Evolutionary conservation across 192 early-diverging fungal genomes (phyloP).

Genomic region (Dimargaris xerosporica): DNA sequence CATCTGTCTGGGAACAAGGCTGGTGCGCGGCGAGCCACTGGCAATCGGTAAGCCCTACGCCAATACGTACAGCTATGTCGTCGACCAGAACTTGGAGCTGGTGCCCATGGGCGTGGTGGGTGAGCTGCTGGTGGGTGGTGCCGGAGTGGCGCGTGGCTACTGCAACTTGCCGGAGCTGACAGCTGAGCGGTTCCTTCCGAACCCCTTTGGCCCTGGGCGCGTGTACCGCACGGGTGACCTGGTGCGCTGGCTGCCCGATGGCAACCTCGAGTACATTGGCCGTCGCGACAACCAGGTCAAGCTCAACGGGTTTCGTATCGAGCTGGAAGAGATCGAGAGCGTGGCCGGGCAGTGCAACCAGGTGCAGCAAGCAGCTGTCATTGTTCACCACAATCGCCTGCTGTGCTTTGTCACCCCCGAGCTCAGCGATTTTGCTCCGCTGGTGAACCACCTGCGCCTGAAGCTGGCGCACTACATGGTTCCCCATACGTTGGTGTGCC

Average conservation of each 20-base stretch:
- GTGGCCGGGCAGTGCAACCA: constrained; percentile 8
- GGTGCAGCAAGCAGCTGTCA: constrained; percentile 16
- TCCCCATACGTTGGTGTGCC: neutral
- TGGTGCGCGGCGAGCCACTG: neutral
- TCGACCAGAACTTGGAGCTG: constrained; percentile 13
- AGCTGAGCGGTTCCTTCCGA: constrained; percentile 16
- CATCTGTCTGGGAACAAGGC: neutral
- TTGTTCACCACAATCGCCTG: constrained; percentile 13
- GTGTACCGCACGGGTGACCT: constrained; percentile 27
- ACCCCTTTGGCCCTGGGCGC: constrained; percentile 17
- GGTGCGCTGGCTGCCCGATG: constrained; percentile 17
- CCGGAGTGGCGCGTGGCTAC: constrained; percentile 21
- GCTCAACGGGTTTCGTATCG: constrained; percentile 22
- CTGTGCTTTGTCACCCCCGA: constrained; percentile 6
- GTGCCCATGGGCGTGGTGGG: constrained; percentile 21
- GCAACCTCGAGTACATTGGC: constrained; percentile 19
- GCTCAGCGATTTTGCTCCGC: neutral
- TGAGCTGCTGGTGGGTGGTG: constrained; percentile 19
- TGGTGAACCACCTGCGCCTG: neutral
- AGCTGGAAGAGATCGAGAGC: constrained; percentile 20
- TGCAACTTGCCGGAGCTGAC: constrained; percentile 21
- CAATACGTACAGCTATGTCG: constrained; percentile 16
- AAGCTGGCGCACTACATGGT: constrained; percentile 7
- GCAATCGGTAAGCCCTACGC: constrained; percentile 18
- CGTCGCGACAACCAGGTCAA: constrained; percentile 24